Conservation (phyloP, 2,329 filamentous ascomycete genomes). For the Coniochaeta sp. region DNA sequence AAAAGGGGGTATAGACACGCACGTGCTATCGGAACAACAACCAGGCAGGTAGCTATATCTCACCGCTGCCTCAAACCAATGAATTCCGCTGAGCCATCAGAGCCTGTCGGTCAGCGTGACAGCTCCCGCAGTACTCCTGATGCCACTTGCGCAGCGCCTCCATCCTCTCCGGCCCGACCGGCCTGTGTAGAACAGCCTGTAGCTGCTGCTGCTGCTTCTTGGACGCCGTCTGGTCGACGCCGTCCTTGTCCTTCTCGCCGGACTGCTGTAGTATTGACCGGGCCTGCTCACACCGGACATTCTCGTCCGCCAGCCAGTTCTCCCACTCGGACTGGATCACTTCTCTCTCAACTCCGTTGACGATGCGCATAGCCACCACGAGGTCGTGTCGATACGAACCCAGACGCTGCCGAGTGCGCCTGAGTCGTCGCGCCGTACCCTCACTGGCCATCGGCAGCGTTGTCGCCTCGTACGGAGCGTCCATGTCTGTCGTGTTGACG, state of each 20-base stretch:
- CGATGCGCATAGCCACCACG: slow-evolving; percentile 79
- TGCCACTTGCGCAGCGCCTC: slow-evolving; percentile 38
- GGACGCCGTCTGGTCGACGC: slow-evolving; percentile 2
- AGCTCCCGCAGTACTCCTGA: slow-evolving; percentile 49
- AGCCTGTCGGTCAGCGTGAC: slow-evolving; percentile 34
- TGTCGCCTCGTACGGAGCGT: slow-evolving; percentile 43
- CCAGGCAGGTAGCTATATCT: background rate
- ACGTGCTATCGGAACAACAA: background rate
- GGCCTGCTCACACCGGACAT: slow-evolving; percentile 62
- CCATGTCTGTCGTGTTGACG: slow-evolving; percentile 49
- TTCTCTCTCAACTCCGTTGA: slow-evolving; percentile 84
- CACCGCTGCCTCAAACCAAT: background rate
- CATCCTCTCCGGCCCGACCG: slow-evolving; percentile 22
- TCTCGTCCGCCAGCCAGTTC: slow-evolving; percentile 81
- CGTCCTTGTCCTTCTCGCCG: slow-evolving; percentile 7
- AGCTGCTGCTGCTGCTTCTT: slow-evolving; percentile 1
- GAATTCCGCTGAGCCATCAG: slow-evolving; percentile 7
- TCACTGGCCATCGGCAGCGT: slow-evolving; percentile 41
- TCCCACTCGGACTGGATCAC: slow-evolving; percentile 87
- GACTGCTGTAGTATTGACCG: slow-evolving; percentile 30
- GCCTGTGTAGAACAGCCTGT: slow-evolving; percentile 9
- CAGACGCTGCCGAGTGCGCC: slow-evolving; percentile 74
- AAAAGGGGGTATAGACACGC: background rate
- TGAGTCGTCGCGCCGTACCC: slow-evolving; percentile 57
- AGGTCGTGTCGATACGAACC: slow-evolving; percentile 84